Evolutionary conservation across 2,329 filamentous ascomycete genomes (phyloP), one percentile per base, ranked within the genome.

Genomic region (Colletotrichum graminicola): DNA sequence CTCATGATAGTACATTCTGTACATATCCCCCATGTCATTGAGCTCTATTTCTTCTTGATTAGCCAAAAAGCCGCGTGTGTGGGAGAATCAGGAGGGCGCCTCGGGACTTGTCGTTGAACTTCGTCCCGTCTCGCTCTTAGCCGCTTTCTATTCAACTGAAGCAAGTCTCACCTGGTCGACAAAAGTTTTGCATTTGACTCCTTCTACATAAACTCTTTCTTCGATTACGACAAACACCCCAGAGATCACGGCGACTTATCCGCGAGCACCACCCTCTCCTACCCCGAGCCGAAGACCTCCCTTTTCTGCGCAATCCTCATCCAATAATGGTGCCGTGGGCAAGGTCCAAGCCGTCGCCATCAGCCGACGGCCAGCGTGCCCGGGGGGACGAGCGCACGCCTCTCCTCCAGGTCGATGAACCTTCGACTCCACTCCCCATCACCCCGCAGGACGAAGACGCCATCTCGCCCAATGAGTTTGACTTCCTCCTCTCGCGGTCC

Each of bases 401-500:
- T 6, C 65, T 71, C 11, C 16, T 71, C 52, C 52, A 62, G 14
- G 59, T 57, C 6, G 49, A 68, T 43, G 51, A 68, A 29, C 52
- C 68, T 8, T 54, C 59, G 23, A 71, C 69, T 51, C 69, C 69
- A 45, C 69, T 71, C 18, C 69, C 69, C 59, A 69, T 71, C 65
- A 62, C 69, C 34, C 69, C 62, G 55, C 62, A 74, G 5, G 75
- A 75, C 36, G 73, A 64, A 18, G 72, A 72, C 52, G 73, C 75
- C 61, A 77, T 81, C 12, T 78, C 80, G 64, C 75, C 78, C 41
- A 80, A 81, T 73, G 79, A 80, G 34, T 79, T 82, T 55, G 79
- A 81, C 68, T 73, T 82, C 57, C 71, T 80, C 52, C 75, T 85
- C 11, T 83, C 83, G 0, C 79, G 79, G 34, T 84, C 84, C 3